Evolutionary conservation across 1,139 yeast genomes (phyloP).

Genomic region (Debaryomycetaceae sp.): DNA sequence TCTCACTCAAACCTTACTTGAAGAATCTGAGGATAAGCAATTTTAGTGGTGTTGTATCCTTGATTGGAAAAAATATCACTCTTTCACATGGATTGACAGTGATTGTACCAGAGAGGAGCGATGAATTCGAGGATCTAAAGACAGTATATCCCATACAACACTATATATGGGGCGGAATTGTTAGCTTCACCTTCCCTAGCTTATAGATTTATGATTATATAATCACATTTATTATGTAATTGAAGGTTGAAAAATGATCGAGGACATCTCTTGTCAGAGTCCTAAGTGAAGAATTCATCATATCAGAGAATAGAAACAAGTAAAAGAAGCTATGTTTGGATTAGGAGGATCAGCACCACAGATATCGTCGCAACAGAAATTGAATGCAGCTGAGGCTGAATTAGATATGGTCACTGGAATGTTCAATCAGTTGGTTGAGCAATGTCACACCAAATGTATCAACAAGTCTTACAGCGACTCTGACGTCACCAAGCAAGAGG

Average conservation of each 20-base stretch:
- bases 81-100: conserved; percentile 36
- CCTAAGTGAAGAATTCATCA: no score
- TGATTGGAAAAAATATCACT: conserved; percentile 36
- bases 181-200: conserved; percentile 38
- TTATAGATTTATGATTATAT: conserved; percentile 8
- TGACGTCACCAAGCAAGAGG: conserved; percentile 78
- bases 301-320: not conserved
- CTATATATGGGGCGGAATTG: conserved; percentile 35
- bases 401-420: conserved; percentile 95
- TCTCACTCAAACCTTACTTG: conserved; percentile 19
- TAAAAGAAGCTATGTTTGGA: conserved; percentile 53
- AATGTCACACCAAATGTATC: conserved; percentile 91
- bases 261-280: not conserved
- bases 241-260: conserved; percentile 2
- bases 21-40: conserved; percentile 28
- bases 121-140: conserved; percentile 20
- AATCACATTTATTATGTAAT: not conserved
- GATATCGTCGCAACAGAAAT: conserved; percentile 68
- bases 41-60: conserved; percentile 31
- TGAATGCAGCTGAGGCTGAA: conserved; percentile 81
- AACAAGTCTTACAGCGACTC: conserved; percentile 63
- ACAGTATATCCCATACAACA: conserved; percentile 18
- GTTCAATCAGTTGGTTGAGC: conserved; percentile 83
- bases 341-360: conserved; percentile 79
- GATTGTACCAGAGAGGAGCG: conserved; percentile 29